Base-by-base conservation (phyloP, 2,329 filamentous ascomycete genomes). In the Colletotrichum cereale region DNA sequence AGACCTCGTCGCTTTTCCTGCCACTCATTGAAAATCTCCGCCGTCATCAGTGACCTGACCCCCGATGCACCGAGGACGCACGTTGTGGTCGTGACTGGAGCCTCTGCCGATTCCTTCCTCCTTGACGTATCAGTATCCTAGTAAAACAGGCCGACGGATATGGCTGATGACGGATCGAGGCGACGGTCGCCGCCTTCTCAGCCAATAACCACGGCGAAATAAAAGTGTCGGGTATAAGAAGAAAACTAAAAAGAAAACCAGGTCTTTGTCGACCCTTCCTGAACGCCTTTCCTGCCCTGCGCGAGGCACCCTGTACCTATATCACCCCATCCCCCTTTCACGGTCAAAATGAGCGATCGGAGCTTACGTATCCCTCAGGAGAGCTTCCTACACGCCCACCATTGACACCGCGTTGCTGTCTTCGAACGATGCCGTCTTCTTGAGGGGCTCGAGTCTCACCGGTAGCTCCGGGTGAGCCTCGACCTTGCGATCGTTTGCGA, bases 401-500 rank as follows among this genome's bases (percentile, higher is more conserved):
- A 80, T 71, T 10, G 75, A 75, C 57, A 79, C 78, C 48, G 47
- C 66, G 21, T 44, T 50, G 21, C 48, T 24, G 29, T 74, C 67
- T 26, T 73, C 73, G 31, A 73, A 58, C 2, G 76, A 80, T n/a
- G 82, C 80, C 53, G 79, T 82, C 71, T 80, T 80, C 64, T 80
- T 79, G 34, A 84, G 75, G 5, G 82, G 81, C 72, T 86, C 82
- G n/a, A 84, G 74, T 26, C 78, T 77, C 48, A 79, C 77, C 10
- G 77, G 67, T 36, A 79, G 76, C 74, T 85, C 81, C 50, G 76
- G 75, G 62, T 81, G 72, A 14, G 76, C 75, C 48, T 82, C 82
- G 44, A 78, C 74, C 77, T 85, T 86, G 52, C 82, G 80, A 16
- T 73, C 62, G 55, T 85, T 86, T 6, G 86, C 85, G 44, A 92